Evolutionary conservation across 441 rosid species (phyloP), one percentile per base, ranked within the genome.

Genomic region (Adansonia grandidieri): DNA sequence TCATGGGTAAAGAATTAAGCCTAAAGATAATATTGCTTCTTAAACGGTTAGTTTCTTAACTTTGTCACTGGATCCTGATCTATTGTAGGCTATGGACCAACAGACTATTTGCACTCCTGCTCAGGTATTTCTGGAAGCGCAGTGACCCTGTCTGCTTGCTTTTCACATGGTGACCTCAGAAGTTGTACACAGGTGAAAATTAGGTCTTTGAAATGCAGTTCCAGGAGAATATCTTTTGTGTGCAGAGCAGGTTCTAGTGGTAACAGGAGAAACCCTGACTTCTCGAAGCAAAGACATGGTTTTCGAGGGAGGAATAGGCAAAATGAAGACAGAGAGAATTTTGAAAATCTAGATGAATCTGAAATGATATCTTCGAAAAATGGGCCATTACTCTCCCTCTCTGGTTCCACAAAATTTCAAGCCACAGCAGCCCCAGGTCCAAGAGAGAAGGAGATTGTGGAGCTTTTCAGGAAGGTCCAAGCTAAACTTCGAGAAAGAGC

Each of bases 391-490:
- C 85, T 86, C 28, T 87, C 97, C 76, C 81, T 87, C 20, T 89
- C 95, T 63, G 78, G 77, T 77, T 78, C 91, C 75, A 78, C 94
- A 56, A 90, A 86, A 72, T 89, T 82, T 64, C 96, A 90, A 78
- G 88, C 94, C 71, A 88, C 91, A 61, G 88, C 93, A 19, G 73
- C 89, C 77, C 97, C 96, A 13, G 93, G 94, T 47, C 87, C 84
- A n/a, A 87, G 84, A 81, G 93, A 92, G 86, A 89, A 89, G 88
- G 97, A 92, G 85, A 90, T 94, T 79, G 92, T 90, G 70, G 89
- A 92, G 78, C 88, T 92, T 65, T 94, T 94, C 84, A 84, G 87
- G 85, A 90, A 94, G 86, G 94, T 92, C 61, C 98, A 94, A 78
- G 84, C 89, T 79, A 89, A 88, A 77, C 94, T 94, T 77, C 87